phyloP scores from a whole-genome alignment of 768 basidiomycete genomes.

The Psilocybe azurescens region DNA sequence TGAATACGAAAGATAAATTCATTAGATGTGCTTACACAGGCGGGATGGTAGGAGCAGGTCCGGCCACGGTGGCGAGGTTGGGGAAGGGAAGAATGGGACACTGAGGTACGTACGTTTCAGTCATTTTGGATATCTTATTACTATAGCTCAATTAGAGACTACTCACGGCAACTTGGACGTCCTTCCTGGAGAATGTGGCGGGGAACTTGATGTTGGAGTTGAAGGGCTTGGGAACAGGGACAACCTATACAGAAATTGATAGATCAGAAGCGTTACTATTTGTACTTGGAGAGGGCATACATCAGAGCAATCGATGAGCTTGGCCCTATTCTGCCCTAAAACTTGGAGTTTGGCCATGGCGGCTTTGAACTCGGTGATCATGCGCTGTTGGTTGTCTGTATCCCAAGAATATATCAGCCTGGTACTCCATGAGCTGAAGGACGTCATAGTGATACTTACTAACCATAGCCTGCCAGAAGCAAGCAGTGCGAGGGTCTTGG shows the following conservation, averaged over 20 bases:
- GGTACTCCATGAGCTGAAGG: neutral
- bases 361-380: slow-evolving; percentile 12
- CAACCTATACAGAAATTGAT: neutral
- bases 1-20: neutral
- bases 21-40: neutral
- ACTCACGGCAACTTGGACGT: slow-evolving; percentile 14
- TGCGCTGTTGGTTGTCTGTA: slow-evolving; percentile 12
- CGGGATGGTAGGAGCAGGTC: slow-evolving; percentile 11
- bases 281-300: neutral
- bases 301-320: slow-evolving; percentile 15
- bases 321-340: slow-evolving; percentile 3
- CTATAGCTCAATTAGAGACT: neutral
- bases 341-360: slow-evolving; percentile 17
- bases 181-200: slow-evolving; percentile 13
- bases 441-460: neutral
- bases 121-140: neutral
- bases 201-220: slow-evolving; percentile 17
- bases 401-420: neutral
- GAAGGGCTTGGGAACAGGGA: slow-evolving; percentile 17
- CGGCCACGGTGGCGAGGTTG: slow-evolving; percentile 7
- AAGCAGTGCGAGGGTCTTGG: slow-evolving; percentile 16
- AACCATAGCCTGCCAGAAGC: slow-evolving; percentile 21
- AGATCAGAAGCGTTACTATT: fast-evolving
- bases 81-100: slow-evolving; percentile 13
- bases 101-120: neutral